A percentile compares a stretch with the other conserved stretches of the same genome.
Conservation (phyloP, 2,329 filamentous ascomycete species). For the Claviceps cyperi region DNA sequence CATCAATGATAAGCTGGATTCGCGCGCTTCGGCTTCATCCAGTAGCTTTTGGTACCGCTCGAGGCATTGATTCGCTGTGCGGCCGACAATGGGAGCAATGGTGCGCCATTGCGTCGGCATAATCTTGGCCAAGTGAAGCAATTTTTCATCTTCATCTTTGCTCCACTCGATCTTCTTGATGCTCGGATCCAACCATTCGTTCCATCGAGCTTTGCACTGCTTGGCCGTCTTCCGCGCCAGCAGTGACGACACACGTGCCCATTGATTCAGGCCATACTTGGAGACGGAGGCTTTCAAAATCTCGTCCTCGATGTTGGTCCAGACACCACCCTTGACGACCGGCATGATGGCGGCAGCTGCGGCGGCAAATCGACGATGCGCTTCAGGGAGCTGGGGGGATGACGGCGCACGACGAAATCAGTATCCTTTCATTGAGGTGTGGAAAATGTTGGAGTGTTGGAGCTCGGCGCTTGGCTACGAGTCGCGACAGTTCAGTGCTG, state of each 20-base stretch:
- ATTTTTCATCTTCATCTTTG: constrained; percentile 94
- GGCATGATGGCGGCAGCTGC: constrained; percentile 36
- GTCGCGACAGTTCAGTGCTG: not conserved
- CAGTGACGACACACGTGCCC: constrained; percentile 94
- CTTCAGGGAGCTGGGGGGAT: not conserved
- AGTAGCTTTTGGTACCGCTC: constrained; percentile 94
- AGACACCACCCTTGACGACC: constrained; percentile 60
- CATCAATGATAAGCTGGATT: constrained; percentile 68
- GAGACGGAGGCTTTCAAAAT: constrained; percentile 92
- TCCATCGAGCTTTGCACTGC: constrained; percentile 98
- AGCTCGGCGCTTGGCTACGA: not conserved
- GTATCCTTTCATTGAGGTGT: not conserved
- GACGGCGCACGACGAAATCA: not conserved
- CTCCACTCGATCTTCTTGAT: constrained; percentile 99
- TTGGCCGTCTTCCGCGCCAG: constrained; percentile 95
- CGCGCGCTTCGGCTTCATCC: constrained; percentile 85
- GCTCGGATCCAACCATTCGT: constrained; percentile 93
- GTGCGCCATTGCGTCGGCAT: constrained; percentile 99
- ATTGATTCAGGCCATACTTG: constrained; percentile 93
- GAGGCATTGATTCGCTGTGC: constrained; percentile 91
- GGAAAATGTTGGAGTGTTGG: constrained; percentile 1
- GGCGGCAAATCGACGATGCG: not conserved
- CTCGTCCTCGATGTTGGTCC: constrained; percentile 77
- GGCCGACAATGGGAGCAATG: constrained; percentile 89
- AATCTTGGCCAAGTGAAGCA: constrained; percentile 90